phyloP scores from a whole-genome alignment of 78 protist species.

The Dictyostelium intermedium region DNA sequence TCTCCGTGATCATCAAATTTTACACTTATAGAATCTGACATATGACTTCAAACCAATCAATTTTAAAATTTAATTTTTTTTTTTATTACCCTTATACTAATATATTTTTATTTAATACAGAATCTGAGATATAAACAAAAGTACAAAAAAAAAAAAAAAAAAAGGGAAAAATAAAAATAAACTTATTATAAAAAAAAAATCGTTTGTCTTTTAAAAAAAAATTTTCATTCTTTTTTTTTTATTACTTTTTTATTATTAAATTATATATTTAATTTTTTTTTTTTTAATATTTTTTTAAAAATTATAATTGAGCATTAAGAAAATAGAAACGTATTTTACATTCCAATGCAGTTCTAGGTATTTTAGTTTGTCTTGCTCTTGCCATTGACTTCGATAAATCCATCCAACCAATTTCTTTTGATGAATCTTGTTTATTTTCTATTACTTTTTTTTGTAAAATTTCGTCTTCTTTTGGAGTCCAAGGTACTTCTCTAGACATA shows the following conservation, averaged over 20 bases:
- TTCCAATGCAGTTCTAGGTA: conserved; percentile 65
- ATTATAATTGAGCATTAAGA: background rate
- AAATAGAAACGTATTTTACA: conserved; percentile 32
- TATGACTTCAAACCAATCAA: background rate
- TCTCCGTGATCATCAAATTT: background rate
- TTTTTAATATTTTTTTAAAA: too few relatives aligned
- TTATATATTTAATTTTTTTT: too few relatives aligned
- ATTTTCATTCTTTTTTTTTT: too few relatives aligned
- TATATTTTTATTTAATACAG: too few relatives aligned
- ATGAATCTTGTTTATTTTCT: conserved; percentile 28
- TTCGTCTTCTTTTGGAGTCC: conserved; percentile 66
- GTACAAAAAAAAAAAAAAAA: too few relatives aligned
- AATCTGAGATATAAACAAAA: too few relatives aligned
- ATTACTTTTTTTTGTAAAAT: conserved; percentile 20
- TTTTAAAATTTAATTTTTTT: too few relatives aligned
- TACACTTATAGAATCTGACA: background rate
- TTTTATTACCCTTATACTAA: background rate
- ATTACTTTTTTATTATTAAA: too few relatives aligned
- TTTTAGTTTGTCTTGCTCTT: conserved; percentile 68
- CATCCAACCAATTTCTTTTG: conserved; percentile 55
- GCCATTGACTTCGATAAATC: conserved; percentile 70
- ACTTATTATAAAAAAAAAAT: too few relatives aligned
- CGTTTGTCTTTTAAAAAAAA: too few relatives aligned
- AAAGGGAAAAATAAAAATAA: too few relatives aligned
- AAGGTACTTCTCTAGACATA: conserved; percentile 51